A percentile compares a stretch with the other conserved stretches of the same genome.
phyloP scores from a whole-genome alignment of 2,329 filamentous ascomycete genomes.

The Ceratocystis lukuohia region DNA sequence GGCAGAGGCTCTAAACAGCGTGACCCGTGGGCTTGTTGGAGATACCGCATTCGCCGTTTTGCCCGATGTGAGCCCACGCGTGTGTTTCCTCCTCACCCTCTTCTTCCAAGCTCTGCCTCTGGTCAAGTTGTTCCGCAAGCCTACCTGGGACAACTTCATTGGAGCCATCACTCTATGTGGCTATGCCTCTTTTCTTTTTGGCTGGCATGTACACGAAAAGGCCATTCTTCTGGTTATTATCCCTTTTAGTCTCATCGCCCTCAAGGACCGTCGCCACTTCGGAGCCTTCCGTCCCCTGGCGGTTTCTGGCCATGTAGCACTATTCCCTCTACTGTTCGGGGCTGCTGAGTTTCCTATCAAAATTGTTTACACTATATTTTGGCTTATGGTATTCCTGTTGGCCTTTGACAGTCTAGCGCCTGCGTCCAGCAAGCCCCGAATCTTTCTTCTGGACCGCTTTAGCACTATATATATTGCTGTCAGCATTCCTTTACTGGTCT shows the following conservation, averaged over 20 bases:
- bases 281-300: constrained; percentile 84
- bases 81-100: constrained; percentile 72
- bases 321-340: constrained; percentile 90
- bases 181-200: constrained; percentile 92
- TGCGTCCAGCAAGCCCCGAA: constrained; percentile 61
- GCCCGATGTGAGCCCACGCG: constrained; percentile 66
- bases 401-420: constrained; percentile 80
- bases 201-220: constrained; percentile 98
- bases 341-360: constrained; percentile 88
- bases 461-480: constrained; percentile 79
- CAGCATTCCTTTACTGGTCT: constrained; percentile 76
- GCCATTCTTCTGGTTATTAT: constrained; percentile 88
- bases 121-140: constrained; percentile 64
- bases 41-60: constrained; percentile 90
- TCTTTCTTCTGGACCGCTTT: constrained; percentile 86
- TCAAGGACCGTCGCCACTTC: constrained; percentile 79
- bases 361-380: constrained; percentile 80
- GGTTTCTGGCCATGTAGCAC: constrained; percentile 84
- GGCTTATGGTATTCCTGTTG: constrained; percentile 75
- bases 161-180: constrained; percentile 83
- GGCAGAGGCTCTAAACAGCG: constrained; percentile 63
- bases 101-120: constrained; percentile 69
- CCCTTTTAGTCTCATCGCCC: constrained; percentile 82
- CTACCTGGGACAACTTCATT: constrained; percentile 80
- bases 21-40: constrained; percentile 83